Base-by-base conservation (phyloP, 257 asterid genomes). In the Coffea eugenioides region DNA sequence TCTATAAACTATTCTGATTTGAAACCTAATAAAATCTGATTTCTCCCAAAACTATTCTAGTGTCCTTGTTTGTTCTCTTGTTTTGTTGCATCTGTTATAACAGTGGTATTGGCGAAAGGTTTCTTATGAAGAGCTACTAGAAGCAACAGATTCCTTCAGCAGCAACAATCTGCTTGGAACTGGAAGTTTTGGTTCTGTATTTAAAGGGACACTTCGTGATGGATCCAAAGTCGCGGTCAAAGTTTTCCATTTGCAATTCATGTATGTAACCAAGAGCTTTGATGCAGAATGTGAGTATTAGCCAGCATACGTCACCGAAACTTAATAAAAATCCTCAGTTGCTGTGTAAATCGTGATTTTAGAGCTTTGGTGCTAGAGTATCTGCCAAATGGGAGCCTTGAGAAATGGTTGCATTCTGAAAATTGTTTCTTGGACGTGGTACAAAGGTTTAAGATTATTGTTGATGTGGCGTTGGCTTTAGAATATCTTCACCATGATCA, bases 191-290 rank as follows among this genome's bases (percentile, higher is more conserved):
- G 41, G 41, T 64, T 74, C 90, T 3, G 92, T 90, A 1, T 90
- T 78, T 52, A 81, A 21, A 77, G 95, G 92, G 43, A 71, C 81
- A 13, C 83, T 88, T 14, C n/a, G 41, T 18, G 86, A 83, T 82
- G 92, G 89, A 21, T 39, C 57, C 16, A 41, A 10, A 7, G 72
- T 86, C 21, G 93, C 93, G 10, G 76, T 88, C 3, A 89, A 88
- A 62, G 93, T 88, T 14, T 85, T 89, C 76, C 75, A 84, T 56
- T 21, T 76, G 70, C 81, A 83, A 1, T 71, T 84, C 1, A 89
- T 86, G 54, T 80, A 62, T 34, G 74, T 74, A 23, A 20, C 21
- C 64, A 84, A 66, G 82, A 88, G 83, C 72, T 90, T 86, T 57
- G 71, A 52, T 5, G 76, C 80, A 11, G 92, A 90, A 82, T 52